Evolutionary conservation across 2,329 filamentous ascomycete genomes (phyloP), one percentile per base, ranked within the genome.

Genomic region (Fusarium sp.): DNA sequence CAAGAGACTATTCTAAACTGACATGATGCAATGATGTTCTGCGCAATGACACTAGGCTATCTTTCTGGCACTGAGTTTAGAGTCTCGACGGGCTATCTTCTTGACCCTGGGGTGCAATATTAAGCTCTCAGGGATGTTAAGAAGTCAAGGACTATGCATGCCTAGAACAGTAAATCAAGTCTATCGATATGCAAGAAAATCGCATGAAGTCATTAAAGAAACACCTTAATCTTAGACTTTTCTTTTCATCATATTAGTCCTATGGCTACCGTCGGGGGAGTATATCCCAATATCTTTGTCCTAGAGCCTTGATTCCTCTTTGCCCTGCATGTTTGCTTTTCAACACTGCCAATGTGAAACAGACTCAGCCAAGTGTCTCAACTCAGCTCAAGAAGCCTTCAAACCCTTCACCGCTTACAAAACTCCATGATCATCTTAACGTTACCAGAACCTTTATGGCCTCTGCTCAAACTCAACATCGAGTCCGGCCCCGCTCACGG

Each of bases 401-500:
- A 25, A 32, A 5, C 8, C 14, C 43, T 47, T 17, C 47, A 52
- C 47, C 47, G 47, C 47, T 32, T 27, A 50, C 25, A 52, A 52
- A 52, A 52, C 47, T 15, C 27, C 47, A 52, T 54, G 17, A 10
- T 9, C 12, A 56, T 14, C 30, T 33, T 6, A 25, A 5, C 25
- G 4, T 8, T 56, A 7, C 56, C 9, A 30, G 15, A 27, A 38
- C 35, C 25, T 57, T 35, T 14, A 38, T 40, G 35, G 56, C 32
- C 56, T 37, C 33, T 38, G 35, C 47, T 52, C 47, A 52, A 20
- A 10, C 56, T 58, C 22, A 37, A 58, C 32, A 9, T 58, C 22
- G 4, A 32, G 25, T 27, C 45, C 60, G 35, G 35, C 35, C 37
- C 47, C 61, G 27, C 61, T 8, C 20, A 54, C 64, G 68, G 71